Conservation (phyloP, 2,329 filamentous ascomycete genomes). For the Hypoxylon sp. region DNA sequence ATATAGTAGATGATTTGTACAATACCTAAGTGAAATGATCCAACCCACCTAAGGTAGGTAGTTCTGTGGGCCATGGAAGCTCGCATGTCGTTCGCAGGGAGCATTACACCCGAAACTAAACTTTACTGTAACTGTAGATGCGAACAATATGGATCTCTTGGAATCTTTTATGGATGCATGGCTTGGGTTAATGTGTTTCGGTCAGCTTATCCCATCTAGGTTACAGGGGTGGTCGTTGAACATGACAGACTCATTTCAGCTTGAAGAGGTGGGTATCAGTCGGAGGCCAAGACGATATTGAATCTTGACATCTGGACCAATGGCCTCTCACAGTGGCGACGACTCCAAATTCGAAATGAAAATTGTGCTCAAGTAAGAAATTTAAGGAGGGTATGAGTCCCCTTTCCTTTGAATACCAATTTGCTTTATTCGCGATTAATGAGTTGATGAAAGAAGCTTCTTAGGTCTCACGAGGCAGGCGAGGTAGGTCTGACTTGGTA, state of each 20-base stretch:
- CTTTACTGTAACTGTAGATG: constrained; percentile 19
- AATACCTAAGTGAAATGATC: too few relatives aligned
- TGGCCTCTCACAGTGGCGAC: neutral
- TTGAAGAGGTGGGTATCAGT: constrained; percentile 18
- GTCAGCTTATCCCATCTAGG: constrained; percentile 28
- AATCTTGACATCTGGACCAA: neutral
- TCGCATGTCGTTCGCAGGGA: neutral
- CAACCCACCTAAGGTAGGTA: constrained; percentile 5
- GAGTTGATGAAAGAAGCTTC: neutral
- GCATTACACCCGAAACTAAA: constrained; percentile 9
- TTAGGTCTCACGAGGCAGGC: too few relatives aligned
- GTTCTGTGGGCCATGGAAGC: constrained; percentile 2
- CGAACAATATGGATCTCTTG: constrained; percentile 17
- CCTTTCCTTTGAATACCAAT: neutral
- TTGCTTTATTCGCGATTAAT: neutral
- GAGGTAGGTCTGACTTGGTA: constrained; percentile 5
- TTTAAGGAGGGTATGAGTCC: neutral
- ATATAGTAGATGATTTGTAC: constrained; percentile 1
- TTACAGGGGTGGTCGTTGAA: constrained; percentile 12
- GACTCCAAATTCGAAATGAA: neutral
- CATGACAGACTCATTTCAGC: constrained; percentile 12
- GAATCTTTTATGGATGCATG: constrained; percentile 13
- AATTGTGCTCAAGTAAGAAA: neutral
- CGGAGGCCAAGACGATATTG: neutral
- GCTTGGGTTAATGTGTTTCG: constrained; percentile 17